Evolutionary conservation across 345 rosid genomes (phyloP), one percentile per base, ranked within the genome.

Genomic region (Triadica sebifera): DNA sequence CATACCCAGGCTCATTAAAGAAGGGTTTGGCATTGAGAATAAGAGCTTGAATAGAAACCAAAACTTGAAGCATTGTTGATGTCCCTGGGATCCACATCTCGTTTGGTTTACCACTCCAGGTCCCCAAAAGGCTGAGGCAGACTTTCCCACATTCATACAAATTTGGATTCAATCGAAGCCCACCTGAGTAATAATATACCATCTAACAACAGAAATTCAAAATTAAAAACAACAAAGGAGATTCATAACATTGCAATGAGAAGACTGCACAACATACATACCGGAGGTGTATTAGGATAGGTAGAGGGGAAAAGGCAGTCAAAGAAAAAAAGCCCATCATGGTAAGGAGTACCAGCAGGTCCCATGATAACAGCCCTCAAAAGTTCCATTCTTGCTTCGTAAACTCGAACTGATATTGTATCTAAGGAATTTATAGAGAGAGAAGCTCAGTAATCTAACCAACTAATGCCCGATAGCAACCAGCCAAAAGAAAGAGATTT

Each of bases 141-240:
- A 88, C 89, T 86, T 86, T 88, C 20, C 91, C 91, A 75, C 88
- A 84, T 61, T 83, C 80, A 71, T 88, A 86, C 72, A 88, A 61
- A 78, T 88, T 88, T 16, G 91, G 91, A 70, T 88, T 88, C 67
- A 86, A 64, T 19, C 89, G 83, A 61, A 88, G 86, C 20, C 89
- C 91, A 51, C 91, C 91, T 15, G 91, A 88, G 73, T 88, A 88
- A 80, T 88, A 88, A 69, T 83, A 84, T 45, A 88, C 88, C 84
- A 70, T 80, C 89, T 85, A 81, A 41, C 65, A 56, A 29, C 56
- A 69, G n/a, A 75, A 79, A 69, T 37, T 52, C 49, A 55, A 10
- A 15, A 71, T 80, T 60, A 74, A 39, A 62, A 39, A 16, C 53
- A 20, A 56, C 9, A 37, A 3, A 53, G 60, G 37, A 73, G 22